Base-by-base conservation (phyloP, 768 basidiomycete genomes). In the Grammothele lineata region DNA sequence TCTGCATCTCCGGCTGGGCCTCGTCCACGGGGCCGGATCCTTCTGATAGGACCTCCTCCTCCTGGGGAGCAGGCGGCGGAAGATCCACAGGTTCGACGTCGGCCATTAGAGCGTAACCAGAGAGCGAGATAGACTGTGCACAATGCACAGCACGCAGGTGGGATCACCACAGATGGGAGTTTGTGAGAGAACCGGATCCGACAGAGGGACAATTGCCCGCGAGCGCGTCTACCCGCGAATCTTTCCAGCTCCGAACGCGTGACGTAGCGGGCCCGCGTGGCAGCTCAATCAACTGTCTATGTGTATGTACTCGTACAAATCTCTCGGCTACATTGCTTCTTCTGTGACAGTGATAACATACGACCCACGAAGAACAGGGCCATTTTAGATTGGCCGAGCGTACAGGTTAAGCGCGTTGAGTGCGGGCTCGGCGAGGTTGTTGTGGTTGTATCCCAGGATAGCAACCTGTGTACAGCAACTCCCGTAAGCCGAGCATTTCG, bases 361-460 rank as follows among this genome's bases (percentile, higher is more conserved):
- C n/a, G n/a, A n/a, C n/a, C n/a, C n/a, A n/a, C n/a, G n/a, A n/a
- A n/a, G n/a, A n/a, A n/a, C n/a, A n/a, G n/a, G n/a, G n/a, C n/a
- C n/a, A 14, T 30, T 14, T 14, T 30, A 30, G 8, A 14, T 14
- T 14, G 7, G 41, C 35, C 56, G 44, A 14, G 79, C 78, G 55
- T 78, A 76, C 62, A 90, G 55, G 60, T 92, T 92, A 55, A 92
- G 67, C 4, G 78, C 87, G 52, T 85, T 79, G 57, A 91, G 66
- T 12, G 80, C 78, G 6, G 92, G 90, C 65, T 94, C 92, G 18
- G 75, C 75, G 18, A 93, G 71, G 22, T 78, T 81, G 53, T 74
- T 72, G 67, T 94, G 92, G 57, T 92, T 91, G 65, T 96, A 95
- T 22, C 86, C 77, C 21, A 94, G 70, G 18, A 92, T 75, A 12